A percentile compares a stretch with the other conserved stretches of the same genome.
phyloP scores from a whole-genome alignment of 108 stramenopile species.

The Cyclostephanos tholiformis region DNA sequence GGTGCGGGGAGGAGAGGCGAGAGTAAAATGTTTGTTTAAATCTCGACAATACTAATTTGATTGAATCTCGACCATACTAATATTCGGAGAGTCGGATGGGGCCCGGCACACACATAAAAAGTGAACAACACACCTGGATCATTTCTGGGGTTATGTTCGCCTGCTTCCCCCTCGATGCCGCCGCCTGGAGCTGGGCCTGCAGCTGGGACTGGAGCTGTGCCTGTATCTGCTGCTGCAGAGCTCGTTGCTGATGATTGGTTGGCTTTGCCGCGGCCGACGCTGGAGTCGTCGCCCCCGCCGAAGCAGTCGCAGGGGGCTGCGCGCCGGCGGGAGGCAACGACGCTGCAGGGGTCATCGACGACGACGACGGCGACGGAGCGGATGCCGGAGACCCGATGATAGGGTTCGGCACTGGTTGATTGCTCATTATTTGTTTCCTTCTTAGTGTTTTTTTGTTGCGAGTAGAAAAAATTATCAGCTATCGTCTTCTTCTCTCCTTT shows the following conservation, averaged over 20 bases:
- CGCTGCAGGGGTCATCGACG: constrained; percentile 7
- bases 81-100: too few species aligned
- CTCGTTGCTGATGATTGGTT: constrained; percentile 46
- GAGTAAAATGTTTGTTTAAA: too few species aligned
- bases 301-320: constrained; percentile 50
- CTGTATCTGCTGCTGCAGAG: constrained; percentile 84
- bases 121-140: constrained; percentile 57
- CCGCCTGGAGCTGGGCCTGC: constrained; percentile 81
- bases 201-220: constrained; percentile 81
- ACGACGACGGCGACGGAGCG: too few species aligned
- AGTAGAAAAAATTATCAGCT: neutral
- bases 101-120: too few species aligned
- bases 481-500: neutral
- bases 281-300: too few species aligned
- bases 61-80: too few species aligned
- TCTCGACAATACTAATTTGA: too few species aligned
- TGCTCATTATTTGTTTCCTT: constrained; percentile 12
- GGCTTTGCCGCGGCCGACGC: constrained; percentile 28
- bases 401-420: constrained; percentile 24
- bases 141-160: constrained; percentile 88
- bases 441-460: neutral
- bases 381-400: constrained; percentile 7
- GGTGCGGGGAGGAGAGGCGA: neutral
- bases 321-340: constrained; percentile 8
- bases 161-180: constrained; percentile 84